These are phyloP conservation scores for Exserohilum rostratum DNA, from an alignment of 2,329 filamentous ascomycete genomes.

Conservation along the genomic window DNA sequence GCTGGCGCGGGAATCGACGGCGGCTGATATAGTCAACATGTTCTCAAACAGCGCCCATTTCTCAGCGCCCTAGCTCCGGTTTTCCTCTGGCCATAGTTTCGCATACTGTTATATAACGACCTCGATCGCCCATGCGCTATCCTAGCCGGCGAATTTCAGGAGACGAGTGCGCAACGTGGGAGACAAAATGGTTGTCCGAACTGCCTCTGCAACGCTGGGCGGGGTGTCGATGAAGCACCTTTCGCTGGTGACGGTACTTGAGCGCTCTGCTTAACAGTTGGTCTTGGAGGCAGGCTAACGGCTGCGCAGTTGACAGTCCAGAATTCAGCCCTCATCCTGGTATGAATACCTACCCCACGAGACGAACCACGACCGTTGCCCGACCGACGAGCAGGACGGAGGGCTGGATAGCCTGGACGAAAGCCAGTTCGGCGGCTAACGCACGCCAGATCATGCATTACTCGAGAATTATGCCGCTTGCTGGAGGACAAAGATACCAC, in stretches of 20 bases:
- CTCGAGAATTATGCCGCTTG: constrained; percentile 87
- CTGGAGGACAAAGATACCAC: constrained; percentile 84
- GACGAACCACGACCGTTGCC: neutral
- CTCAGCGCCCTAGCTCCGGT: neutral
- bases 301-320: constrained; percentile 72
- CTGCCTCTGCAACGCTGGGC: constrained; percentile 31
- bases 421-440: constrained; percentile 9
- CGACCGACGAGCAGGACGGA: neutral
- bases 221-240: constrained; percentile 72
- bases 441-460: constrained; percentile 81
- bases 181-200: constrained; percentile 13
- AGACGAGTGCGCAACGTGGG: neutral
- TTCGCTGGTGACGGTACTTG: constrained; percentile 67
- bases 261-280: neutral
- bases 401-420: neutral
- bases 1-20: neutral
- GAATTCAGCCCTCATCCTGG: constrained; percentile 78
- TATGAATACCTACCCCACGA: constrained; percentile 49
- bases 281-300: constrained; percentile 24
- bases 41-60: neutral
- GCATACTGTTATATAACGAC: too few relatives aligned
- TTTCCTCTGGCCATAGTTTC: neutral
- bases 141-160: neutral
- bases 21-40: neutral
- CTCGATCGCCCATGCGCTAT: neutral